These are phyloP conservation scores for Rhizoclosmatium globosum DNA, from an alignment of 192 early-diverging fungal genomes.

Conservation along the genomic window DNA sequence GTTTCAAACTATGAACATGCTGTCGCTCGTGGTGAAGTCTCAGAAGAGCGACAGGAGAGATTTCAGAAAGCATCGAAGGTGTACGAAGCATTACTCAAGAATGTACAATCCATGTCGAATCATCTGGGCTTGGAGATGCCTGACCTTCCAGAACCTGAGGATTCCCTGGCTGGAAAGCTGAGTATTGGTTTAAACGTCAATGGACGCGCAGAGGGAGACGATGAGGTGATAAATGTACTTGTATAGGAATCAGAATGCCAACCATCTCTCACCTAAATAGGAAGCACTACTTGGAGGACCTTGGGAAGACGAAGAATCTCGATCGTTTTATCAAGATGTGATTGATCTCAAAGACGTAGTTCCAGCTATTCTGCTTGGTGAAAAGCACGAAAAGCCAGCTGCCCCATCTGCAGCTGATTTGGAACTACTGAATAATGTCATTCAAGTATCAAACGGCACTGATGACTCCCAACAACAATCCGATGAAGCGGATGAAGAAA, in stretches of 20 bases:
- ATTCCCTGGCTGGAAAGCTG: conserved; percentile 42
- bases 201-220: conserved; percentile 17
- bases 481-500: conserved; percentile 27
- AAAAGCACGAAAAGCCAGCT: conserved; percentile 47
- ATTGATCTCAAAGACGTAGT: conserved; percentile 81
- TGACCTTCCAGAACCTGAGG: conserved; percentile 78
- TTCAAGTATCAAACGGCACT: conserved; percentile 42
- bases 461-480: conserved; percentile 21
- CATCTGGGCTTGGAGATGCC: conserved; percentile 79
- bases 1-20: conserved; percentile 80
- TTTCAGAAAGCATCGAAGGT: conserved; percentile 73
- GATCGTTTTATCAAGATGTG: conserved; percentile 88
- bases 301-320: conserved; percentile 96
- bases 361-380: conserved; percentile 82
- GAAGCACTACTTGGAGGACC: conserved; percentile 51
- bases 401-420: conserved; percentile 20
- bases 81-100: conserved; percentile 72
- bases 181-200: conserved; percentile 17
- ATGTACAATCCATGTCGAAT: conserved; percentile 73
- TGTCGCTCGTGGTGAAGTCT: conserved; percentile 81
- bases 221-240: conserved; percentile 15
- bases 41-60: conserved; percentile 79
- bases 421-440: conserved; percentile 48
- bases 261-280: conserved; percentile 29
- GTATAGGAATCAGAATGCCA: background rate